Conservation (phyloP, 352 stramenopile species). For the Globisporangium abappressorium region DNA sequence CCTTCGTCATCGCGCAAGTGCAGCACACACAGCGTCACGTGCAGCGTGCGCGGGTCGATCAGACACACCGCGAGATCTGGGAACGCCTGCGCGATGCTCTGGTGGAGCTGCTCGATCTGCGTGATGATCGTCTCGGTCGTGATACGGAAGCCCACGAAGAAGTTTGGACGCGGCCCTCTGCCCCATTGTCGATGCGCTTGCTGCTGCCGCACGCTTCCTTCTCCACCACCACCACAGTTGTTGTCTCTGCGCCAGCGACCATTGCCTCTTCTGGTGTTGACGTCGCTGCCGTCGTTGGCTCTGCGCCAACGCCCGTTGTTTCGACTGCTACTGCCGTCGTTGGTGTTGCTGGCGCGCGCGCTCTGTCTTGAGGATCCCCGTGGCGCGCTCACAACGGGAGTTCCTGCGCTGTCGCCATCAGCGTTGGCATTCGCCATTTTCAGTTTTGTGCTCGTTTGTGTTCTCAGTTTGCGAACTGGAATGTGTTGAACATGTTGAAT, state of each 20-base stretch:
- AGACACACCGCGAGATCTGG: conserved; percentile 30
- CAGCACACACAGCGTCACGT: conserved; percentile 50
- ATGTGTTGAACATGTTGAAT: not conserved
- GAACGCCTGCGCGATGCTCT: conserved; percentile 22
- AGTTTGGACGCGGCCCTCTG: conserved; percentile 27
- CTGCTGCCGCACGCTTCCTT: not conserved
- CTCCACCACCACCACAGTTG: not conserved
- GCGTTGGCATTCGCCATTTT: not conserved
- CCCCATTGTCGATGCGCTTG: not conserved
- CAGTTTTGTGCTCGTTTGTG: not conserved
- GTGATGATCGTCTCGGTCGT: conserved; percentile 17
- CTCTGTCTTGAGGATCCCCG: not conserved
- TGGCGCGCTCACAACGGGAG: not conserved
- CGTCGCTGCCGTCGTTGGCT: no score
- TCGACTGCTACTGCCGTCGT: not conserved
- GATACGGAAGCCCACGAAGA: conserved; percentile 48
- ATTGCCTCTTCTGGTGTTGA: not conserved
- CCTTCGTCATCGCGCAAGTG: conserved; percentile 28
- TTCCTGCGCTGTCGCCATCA: not conserved
- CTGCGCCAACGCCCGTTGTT: not conserved
- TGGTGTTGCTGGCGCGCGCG: not conserved
- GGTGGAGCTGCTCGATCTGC: conserved; percentile 25
- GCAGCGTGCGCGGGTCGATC: conserved; percentile 35
- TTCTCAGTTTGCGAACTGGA: not conserved
- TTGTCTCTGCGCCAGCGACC: not conserved